phyloP scores from a whole-genome alignment of 306 rosid genomes.

The Cyamopsis tetragonoloba region DNA sequence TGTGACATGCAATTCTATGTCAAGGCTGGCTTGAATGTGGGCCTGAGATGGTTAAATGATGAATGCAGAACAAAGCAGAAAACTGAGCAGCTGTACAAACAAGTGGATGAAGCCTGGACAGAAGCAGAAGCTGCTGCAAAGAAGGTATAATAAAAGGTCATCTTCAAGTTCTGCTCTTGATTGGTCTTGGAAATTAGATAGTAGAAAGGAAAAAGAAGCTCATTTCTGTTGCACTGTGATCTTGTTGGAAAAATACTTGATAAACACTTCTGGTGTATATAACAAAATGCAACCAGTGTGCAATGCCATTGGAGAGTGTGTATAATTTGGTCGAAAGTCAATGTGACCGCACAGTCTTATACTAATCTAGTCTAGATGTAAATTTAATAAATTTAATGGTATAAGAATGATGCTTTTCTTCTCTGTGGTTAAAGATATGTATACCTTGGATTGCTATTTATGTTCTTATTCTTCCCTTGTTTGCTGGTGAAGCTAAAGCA shows the following conservation, averaged over 20 bases:
- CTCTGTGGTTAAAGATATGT: not conserved
- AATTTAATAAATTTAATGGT: not conserved
- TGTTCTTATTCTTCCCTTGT: not conserved
- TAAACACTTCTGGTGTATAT: not conserved
- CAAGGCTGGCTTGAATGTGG: conserved; percentile 82
- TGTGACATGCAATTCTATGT: conserved; percentile 97
- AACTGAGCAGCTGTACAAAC: conserved; percentile 82
- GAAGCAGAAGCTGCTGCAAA: conserved; percentile 86
- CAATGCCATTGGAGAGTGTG: conserved; percentile 15
- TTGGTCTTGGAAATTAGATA: not conserved
- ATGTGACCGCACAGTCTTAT: not conserved
- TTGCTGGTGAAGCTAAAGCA: not conserved
- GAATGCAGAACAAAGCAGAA: conserved; percentile 98
- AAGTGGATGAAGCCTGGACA: conserved; percentile 80
- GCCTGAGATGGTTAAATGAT: conserved; percentile 84
- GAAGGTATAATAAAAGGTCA: conserved; percentile 48
- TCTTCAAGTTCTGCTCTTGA: not conserved
- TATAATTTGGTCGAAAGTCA: not conserved
- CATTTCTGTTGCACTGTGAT: not conserved
- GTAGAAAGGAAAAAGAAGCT: not conserved
- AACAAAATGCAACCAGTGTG: not conserved
- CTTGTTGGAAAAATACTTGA: not conserved
- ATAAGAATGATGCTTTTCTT: not conserved
- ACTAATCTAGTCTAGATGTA: conserved; percentile 8
- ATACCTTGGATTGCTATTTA: not conserved